phyloP scores from a whole-genome alignment of 2,329 filamentous ascomycete species.

The Talaromyces sp. region DNA sequence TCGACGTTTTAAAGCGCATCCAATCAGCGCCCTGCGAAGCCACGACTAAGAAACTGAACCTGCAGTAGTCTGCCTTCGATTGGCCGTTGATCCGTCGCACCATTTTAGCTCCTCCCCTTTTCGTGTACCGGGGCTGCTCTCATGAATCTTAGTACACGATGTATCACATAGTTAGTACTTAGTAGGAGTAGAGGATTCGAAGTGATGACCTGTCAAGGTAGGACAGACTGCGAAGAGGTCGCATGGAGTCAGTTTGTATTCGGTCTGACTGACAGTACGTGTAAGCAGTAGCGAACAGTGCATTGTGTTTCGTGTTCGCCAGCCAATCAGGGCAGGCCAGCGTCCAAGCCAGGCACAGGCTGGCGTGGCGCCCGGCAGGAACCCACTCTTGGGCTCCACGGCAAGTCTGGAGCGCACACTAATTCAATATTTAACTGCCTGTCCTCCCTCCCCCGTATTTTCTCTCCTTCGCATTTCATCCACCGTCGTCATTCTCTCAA shows the following conservation, averaged over 20 bases:
- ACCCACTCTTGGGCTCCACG: slow-evolving; percentile 7
- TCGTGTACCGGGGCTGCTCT: neutral
- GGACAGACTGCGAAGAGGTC: neutral
- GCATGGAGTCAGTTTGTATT: neutral
- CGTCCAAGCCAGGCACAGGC: neutral
- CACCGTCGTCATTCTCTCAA: slow-evolving; percentile 13
- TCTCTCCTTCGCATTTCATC: neutral
- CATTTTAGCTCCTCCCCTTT: slow-evolving; percentile 1
- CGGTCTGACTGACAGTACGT: neutral
- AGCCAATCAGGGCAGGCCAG: neutral
- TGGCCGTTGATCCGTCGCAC: slow-evolving; percentile 9
- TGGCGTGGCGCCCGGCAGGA: neutral
- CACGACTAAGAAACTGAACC: slow-evolving; percentile 1
- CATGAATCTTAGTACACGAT: no score
- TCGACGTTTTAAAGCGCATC: neutral
- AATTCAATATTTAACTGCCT: slow-evolving; percentile 11
- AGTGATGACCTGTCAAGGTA: neutral
- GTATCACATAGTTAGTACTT: no score
- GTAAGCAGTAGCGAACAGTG: neutral
- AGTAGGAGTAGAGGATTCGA: no score
- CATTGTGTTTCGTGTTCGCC: neutral
- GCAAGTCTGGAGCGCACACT: slow-evolving; percentile 6
- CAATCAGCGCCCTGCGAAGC: neutral
- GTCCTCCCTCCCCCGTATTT: slow-evolving; percentile 7
- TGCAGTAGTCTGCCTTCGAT: slow-evolving; percentile 9